Percentiles rank a stretch among this genome's conserved stretches.
Conservation (phyloP, 495 filamentous ascomycete genomes). For the Aspergillus sparsus region DNA sequence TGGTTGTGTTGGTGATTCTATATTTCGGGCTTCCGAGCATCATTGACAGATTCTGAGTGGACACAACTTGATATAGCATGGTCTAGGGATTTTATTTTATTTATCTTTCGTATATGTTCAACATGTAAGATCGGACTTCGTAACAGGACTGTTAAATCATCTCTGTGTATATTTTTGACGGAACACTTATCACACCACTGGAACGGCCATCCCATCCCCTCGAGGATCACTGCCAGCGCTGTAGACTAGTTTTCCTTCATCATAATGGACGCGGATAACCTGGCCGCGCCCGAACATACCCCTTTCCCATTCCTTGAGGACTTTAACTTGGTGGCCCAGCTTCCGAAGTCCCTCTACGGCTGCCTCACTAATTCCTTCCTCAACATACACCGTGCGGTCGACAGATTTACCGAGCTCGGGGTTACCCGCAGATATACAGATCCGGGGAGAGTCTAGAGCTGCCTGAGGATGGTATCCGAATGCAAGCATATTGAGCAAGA, state of each 20-base stretch:
- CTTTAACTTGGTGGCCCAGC: constrained; percentile 73
- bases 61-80: no score
- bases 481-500: constrained; percentile 84
- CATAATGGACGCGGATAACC: constrained; percentile 75
- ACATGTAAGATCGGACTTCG: no score
- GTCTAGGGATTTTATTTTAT: no score
- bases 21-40: no score
- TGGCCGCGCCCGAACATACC: constrained; percentile 87
- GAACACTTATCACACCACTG: constrained; percentile 36
- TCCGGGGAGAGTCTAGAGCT: constrained; percentile 84
- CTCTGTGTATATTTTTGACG: neutral
- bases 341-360: constrained; percentile 63
- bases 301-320: constrained; percentile 67
- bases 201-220: constrained; percentile 83
- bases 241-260: constrained; percentile 70
- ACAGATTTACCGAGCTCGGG: constrained; percentile 53
- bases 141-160: neutral
- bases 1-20: no score
- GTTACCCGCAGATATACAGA: constrained; percentile 77
- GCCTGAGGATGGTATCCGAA: constrained; percentile 85
- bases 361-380: constrained; percentile 77
- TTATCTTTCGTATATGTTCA: no score
- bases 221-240: constrained; percentile 85
- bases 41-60: no score
- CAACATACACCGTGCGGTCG: constrained; percentile 69